phyloP scores from a whole-genome alignment of 202 grass and related monocot species.

The Digitaria exilis region DNA sequence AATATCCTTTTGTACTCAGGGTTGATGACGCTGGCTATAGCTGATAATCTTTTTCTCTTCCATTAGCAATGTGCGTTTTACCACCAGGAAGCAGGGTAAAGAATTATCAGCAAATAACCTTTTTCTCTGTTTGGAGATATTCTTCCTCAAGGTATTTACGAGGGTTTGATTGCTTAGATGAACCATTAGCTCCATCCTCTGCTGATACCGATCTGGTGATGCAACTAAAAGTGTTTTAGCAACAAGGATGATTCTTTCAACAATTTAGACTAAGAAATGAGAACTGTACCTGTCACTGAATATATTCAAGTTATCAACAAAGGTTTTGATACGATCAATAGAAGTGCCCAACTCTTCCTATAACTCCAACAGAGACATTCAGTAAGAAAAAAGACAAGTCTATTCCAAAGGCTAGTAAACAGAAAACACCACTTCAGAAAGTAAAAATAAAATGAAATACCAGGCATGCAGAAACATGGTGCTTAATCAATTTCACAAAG shows the following conservation, averaged over 20 bases:
- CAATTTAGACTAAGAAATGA: slow-evolving; percentile 32
- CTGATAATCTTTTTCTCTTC: neutral
- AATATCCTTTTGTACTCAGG: neutral
- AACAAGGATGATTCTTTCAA: slow-evolving; percentile 14
- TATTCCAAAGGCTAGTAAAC: slow-evolving; percentile 19
- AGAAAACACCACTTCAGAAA: slow-evolving; percentile 29
- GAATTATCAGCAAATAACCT: slow-evolving; percentile 41
- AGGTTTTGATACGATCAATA: slow-evolving; percentile 62
- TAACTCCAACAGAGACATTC: slow-evolving; percentile 36
- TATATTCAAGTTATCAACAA: slow-evolving; percentile 82
- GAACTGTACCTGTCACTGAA: slow-evolving; percentile 57
- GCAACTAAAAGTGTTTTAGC: slow-evolving; percentile 46
- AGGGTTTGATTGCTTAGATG: slow-evolving; percentile 63
- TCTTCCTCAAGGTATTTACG: slow-evolving; percentile 78
- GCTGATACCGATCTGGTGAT: slow-evolving; percentile 50
- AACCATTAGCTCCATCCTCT: slow-evolving; percentile 46
- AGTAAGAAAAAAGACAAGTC: slow-evolving; percentile 23
- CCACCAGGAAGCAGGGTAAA: slow-evolving; percentile 15
- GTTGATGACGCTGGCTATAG: neutral
- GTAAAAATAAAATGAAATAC: slow-evolving; percentile 54
- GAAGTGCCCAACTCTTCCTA: slow-evolving; percentile 62
- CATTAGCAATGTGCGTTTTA: neutral
- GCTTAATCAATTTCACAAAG: slow-evolving; percentile 79
- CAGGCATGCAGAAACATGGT: slow-evolving; percentile 78
- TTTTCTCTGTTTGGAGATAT: slow-evolving; percentile 71